phyloP scores from a whole-genome alignment of 225 moss, liverwort and hornwort genomes.

The Pleurozium schreberi region DNA sequence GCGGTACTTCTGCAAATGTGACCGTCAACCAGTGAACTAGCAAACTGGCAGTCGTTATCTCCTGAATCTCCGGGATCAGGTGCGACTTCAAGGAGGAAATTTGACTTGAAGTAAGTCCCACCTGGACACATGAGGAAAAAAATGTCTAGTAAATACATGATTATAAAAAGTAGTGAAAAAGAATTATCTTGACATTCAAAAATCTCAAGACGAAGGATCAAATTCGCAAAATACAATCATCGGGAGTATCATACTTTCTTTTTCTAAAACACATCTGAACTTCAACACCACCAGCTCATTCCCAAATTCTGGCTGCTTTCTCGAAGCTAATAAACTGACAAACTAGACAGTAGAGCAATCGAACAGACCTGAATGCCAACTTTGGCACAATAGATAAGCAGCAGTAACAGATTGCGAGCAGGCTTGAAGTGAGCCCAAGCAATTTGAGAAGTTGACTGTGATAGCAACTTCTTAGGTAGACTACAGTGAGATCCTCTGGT shows the following conservation, averaged over 20 bases:
- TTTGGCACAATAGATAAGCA: slow-evolving; percentile 75
- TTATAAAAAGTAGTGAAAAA: neutral
- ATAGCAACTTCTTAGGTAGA: slow-evolving; percentile 59
- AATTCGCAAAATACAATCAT: neutral
- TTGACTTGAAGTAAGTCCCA: slow-evolving; percentile 61
- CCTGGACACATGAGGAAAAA: slow-evolving; percentile 5
- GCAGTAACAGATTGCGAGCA: slow-evolving; percentile 62
- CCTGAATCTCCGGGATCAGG: slow-evolving; percentile 68
- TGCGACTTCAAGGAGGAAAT: slow-evolving; percentile 59
- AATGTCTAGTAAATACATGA: neutral
- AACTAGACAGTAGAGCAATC: neutral
- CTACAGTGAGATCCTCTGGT: slow-evolving; percentile 27
- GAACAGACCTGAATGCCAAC: slow-evolving; percentile 54
- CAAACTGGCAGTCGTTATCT: slow-evolving; percentile 54
- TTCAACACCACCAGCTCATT: neutral
- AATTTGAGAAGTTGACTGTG: slow-evolving; percentile 70
- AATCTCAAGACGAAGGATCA: neutral
- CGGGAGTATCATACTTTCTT: neutral
- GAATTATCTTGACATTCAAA: neutral
- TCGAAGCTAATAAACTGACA: neutral
- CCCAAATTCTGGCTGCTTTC: neutral
- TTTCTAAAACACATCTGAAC: neutral
- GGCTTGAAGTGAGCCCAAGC: slow-evolving; percentile 74
- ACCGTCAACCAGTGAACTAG: slow-evolving; percentile 93
- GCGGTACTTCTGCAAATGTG: slow-evolving; percentile 86